Conservation (phyloP, 306 rosid genomes). For the Quercus dentata region DNA sequence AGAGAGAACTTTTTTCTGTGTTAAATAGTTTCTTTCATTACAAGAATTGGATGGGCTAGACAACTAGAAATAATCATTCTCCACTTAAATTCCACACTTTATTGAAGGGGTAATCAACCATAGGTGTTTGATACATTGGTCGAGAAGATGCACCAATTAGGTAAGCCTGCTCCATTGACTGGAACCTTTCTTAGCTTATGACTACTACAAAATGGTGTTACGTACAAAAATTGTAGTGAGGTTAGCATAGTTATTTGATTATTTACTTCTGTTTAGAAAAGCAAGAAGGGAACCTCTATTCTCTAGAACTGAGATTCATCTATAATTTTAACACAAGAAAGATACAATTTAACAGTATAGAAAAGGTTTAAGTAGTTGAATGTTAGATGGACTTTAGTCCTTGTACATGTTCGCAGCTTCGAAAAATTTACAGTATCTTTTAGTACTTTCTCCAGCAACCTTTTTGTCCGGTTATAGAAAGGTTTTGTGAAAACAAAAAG, state of each 20-base stretch:
- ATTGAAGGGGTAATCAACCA: neutral
- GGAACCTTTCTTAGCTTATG: neutral
- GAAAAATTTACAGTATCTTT: slow-evolving; percentile 16
- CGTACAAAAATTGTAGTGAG: neutral
- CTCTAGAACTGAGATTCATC: neutral
- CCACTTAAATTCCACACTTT: neutral
- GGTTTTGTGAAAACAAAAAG: slow-evolving; percentile 24
- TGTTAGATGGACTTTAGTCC: slow-evolving; percentile 36
- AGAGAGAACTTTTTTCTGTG: too few relatives aligned
- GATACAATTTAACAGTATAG: neutral
- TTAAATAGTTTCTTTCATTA: neutral
- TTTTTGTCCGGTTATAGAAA: slow-evolving; percentile 27
- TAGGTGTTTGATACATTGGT: too few relatives aligned
- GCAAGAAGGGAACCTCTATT: neutral
- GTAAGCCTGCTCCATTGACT: neutral
- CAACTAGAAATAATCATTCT: neutral
- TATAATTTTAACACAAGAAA: neutral
- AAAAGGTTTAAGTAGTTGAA: slow-evolving; percentile 13
- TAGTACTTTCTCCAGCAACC: slow-evolving; percentile 1
- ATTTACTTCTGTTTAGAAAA: neutral
- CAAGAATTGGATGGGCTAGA: neutral
- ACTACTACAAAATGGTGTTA: neutral
- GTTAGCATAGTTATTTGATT: neutral
- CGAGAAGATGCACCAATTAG: neutral
- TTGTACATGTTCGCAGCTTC: slow-evolving; percentile 24